Evolutionary conservation across 352 stramenopile species (phyloP), one percentile per base, ranked within the genome.

Genomic region (Globisporangium parvum): DNA sequence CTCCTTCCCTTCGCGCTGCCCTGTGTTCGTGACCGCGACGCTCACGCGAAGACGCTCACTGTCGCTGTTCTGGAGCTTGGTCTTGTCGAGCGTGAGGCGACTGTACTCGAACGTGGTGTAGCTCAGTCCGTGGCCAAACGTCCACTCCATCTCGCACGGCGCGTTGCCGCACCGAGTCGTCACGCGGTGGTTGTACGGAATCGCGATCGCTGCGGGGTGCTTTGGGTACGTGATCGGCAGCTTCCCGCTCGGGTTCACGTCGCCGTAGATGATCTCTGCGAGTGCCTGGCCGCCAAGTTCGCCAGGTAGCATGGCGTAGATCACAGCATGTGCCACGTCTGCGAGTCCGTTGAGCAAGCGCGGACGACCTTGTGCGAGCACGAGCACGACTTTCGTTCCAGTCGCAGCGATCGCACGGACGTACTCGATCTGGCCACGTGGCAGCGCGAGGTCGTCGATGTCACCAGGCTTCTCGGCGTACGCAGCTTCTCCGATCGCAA

Each of bases 401-500:
- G 79, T 90, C 1, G 66, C 68, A 2, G 65, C 67, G 2, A 96
- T 68, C 15, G 79, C 63, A 14, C 72, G 65, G 12, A 96, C 73
- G 49, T 95, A 96, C 48, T 74, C 70, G 24, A 91, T 61, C 55
- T 96, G 82, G 8, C 85, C 83, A 1, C 41, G 18, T 0, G 87
- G 71, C 9, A 96, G 63, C 0, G 67, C 69, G 14, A 93, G 53
- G 53, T 96, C 79, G 31, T 90, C 62, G 47, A 96, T 90, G 57
- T 96, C 88, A 3, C 88, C 88, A 2, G 77, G 69, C 53, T 96
- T 96, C 57, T 96, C 88, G 6, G 87, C 70, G 60, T 95, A 96
- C 0, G 71, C 63, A 9, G 47, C 39, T 57, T 96, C 88, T 18
- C 88, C 88, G 37, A 96, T 77, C 33, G 77, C 82, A 6, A 88